A percentile compares a stretch with the other conserved stretches of the same genome.
phyloP scores from a whole-genome alignment of 139 green algal genomes.

The Coelastrella sp. region DNA sequence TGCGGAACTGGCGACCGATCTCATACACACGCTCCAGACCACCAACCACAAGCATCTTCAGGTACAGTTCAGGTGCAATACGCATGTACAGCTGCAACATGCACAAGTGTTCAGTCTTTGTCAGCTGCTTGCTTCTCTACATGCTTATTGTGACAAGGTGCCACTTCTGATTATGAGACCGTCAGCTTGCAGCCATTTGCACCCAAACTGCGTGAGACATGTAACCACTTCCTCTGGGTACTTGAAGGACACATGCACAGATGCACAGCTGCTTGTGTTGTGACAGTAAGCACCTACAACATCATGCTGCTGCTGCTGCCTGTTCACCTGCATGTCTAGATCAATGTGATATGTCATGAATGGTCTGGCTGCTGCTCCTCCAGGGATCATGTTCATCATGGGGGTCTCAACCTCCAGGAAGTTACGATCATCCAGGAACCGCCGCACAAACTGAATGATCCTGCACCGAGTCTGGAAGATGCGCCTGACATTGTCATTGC shows the following conservation, averaged over 20 bases:
- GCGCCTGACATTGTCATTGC: slow-evolving; percentile 82
- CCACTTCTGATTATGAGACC: no score
- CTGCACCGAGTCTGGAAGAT: slow-evolving; percentile 88
- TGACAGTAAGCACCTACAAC: no score
- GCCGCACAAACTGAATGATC: slow-evolving; percentile 92
- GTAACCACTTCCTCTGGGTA: no score
- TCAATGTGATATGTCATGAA: slow-evolving; percentile 99
- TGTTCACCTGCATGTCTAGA: slow-evolving; percentile 86
- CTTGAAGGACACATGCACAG: no score
- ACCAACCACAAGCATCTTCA: slow-evolving; percentile 99
- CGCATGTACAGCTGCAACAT: slow-evolving; percentile 93
- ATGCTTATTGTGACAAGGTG: no score
- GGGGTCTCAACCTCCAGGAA: slow-evolving; percentile 98
- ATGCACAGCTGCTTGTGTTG: no score
- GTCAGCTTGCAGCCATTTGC: no score
- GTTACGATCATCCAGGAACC: slow-evolving; percentile 89
- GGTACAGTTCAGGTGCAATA: slow-evolving; percentile 98
- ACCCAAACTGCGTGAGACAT: no score
- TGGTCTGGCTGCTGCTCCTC: slow-evolving; percentile 92
- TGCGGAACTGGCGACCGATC: slow-evolving; percentile 90
- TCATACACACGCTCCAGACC: slow-evolving; percentile 98
- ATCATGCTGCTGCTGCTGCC: background rate
- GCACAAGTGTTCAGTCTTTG: no score
- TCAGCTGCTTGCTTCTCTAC: no score
- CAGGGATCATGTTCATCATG: slow-evolving; percentile 98